Evolutionary conservation across 2,329 filamentous ascomycete genomes (phyloP), one percentile per base, ranked within the genome.

Genomic region (Stylonectria norvegica): DNA sequence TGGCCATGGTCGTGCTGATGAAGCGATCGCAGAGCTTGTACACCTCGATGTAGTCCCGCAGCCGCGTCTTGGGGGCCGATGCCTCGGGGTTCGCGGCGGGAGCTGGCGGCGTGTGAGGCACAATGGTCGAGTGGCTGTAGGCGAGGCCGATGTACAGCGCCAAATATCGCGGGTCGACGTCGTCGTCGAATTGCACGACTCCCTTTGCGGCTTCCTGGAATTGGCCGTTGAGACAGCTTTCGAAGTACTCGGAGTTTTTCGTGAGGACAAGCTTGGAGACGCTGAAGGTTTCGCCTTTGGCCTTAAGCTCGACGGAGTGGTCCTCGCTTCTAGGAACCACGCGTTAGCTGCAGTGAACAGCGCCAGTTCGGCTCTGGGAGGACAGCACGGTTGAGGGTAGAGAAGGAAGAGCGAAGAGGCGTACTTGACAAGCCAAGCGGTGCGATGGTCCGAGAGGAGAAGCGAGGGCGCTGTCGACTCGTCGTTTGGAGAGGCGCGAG

Each of bases 11-110:
- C 1, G 40, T 36, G 38, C 61, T 62, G 11, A 64, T 39, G 36
- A 66, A 65, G 10, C 61, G 56, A 27, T 66, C 63, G 38, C 63
- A 64, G 8, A 66, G 55, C 48, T 65, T 65, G 43, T 57, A 63
- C 4, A 66, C 63, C 32, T 65, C 62, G 20, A 66, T 41, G 14
- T 52, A 62, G 37, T 66, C 63, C 11, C 52, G 42, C 16, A 65
- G 49, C 5, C 59, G 49, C 8, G 60, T 58, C 31, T 51, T 52
- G n/a, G 48, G 44, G 3, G 42, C 45, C 12, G 42, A 42, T 10
- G 55, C 44, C 45, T 63, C 53, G 2, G 61, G 62, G 37, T 47
- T 55, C 8, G 43, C 30, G 3, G 50, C 34, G 3, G 52, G 50
- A 2, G 43, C 34, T 8, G 60, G 61, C 4, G 51, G 36, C 3